phyloP scores from a whole-genome alignment of 2,329 filamentous ascomycete genomes.

The Trichoderma endophyticum region DNA sequence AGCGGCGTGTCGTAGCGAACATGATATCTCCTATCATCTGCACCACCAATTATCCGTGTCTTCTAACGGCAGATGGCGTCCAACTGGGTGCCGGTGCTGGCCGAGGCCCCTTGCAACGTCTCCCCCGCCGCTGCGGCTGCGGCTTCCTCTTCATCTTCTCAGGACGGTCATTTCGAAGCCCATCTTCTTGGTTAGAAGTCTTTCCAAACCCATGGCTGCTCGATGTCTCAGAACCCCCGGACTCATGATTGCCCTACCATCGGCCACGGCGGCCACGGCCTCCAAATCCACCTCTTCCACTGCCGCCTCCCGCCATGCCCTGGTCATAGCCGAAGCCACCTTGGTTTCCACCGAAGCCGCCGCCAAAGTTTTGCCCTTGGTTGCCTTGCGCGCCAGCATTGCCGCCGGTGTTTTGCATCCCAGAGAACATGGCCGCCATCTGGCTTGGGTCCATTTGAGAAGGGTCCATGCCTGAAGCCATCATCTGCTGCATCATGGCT shows the following conservation, averaged over 20 bases:
- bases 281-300: slow-evolving; percentile 28
- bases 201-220: neutral
- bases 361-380: slow-evolving; percentile 51
- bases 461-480: slow-evolving; percentile 62
- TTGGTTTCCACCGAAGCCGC: slow-evolving; percentile 51
- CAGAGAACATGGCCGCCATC: slow-evolving; percentile 58
- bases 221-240: neutral
- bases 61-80: neutral
- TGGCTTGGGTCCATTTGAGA: slow-evolving; percentile 62
- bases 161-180: neutral
- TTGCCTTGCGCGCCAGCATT: slow-evolving; percentile 45
- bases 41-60: neutral
- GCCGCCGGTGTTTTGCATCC: slow-evolving; percentile 50
- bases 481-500: slow-evolving; percentile 68
- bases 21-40: neutral
- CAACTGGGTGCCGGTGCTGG: neutral
- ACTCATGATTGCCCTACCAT: slow-evolving; percentile 23
- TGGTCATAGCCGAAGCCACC: slow-evolving; percentile 52
- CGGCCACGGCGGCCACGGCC: slow-evolving; percentile 32
- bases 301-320: slow-evolving; percentile 42
- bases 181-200: neutral
- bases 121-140: neutral
- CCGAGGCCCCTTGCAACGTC: neutral
- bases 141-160: neutral
- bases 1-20: neutral